These are phyloP conservation scores for Aureobasidium zeae DNA, from an alignment of 2,329 filamentous ascomycete species.

Conservation along the genomic window DNA sequence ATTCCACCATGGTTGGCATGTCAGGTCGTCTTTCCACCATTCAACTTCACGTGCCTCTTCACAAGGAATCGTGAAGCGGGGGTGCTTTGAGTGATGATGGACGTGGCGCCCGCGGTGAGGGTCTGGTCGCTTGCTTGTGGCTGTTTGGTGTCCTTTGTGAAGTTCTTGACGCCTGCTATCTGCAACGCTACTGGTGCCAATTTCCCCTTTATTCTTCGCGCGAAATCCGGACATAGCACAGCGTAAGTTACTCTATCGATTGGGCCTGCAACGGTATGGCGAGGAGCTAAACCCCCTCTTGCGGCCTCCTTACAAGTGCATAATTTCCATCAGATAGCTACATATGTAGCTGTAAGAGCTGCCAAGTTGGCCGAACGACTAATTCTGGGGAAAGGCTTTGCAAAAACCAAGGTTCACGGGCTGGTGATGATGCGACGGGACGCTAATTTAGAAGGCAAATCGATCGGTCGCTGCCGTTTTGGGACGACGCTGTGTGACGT, in stretches of 20 bases:
- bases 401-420: constrained; percentile 1
- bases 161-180: too few relatives aligned
- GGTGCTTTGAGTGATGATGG: constrained; percentile 1
- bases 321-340: too few relatives aligned
- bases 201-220: constrained; percentile 1
- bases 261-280: too few relatives aligned
- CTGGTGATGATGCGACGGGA: constrained; percentile 7
- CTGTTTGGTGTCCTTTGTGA: too few relatives aligned
- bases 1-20: too few relatives aligned
- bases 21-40: neutral
- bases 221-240: too few relatives aligned
- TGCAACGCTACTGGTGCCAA: too few relatives aligned
- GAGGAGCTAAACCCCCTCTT: too few relatives aligned
- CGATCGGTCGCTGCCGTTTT: constrained; percentile 7
- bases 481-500: constrained; percentile 1
- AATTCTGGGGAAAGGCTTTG: constrained; percentile 1
- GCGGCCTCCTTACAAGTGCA: too few relatives aligned
- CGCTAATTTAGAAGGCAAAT: constrained; percentile 11
- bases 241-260: too few relatives aligned
- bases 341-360: too few relatives aligned
- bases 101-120: constrained; percentile 11
- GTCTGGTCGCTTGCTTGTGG: too few relatives aligned
- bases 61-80: constrained; percentile 12
- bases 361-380: constrained; percentile 1
- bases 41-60: constrained; percentile 8